Conservation (phyloP, 2,329 filamentous ascomycete species). For the Albophoma yamanashiensis region DNA sequence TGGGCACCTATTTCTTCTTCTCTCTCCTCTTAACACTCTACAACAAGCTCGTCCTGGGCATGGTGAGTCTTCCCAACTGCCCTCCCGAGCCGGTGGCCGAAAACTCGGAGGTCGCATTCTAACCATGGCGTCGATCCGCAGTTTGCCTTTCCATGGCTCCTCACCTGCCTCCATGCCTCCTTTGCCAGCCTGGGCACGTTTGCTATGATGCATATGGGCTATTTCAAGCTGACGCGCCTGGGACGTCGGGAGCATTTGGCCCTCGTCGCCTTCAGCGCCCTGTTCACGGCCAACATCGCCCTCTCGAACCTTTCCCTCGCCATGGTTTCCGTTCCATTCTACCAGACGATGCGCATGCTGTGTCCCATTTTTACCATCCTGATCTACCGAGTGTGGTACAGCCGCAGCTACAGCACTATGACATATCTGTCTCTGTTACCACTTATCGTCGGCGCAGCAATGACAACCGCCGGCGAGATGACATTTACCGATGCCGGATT, state of each 20-base stretch:
- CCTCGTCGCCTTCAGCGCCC: conserved; percentile 46
- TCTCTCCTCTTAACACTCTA: conserved; percentile 41
- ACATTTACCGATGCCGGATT: conserved; percentile 49
- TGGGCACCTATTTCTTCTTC: conserved; percentile 41
- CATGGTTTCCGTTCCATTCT: conserved; percentile 55
- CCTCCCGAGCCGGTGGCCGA: not conserved
- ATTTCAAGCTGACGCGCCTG: conserved; percentile 41
- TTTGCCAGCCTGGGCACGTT: conserved; percentile 47
- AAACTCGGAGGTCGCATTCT: not conserved
- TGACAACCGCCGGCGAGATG: conserved; percentile 53
- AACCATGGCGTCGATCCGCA: conserved; percentile 12
- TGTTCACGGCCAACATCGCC: conserved; percentile 54
- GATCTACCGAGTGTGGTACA: conserved; percentile 47
- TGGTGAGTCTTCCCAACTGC: conserved; percentile 22
- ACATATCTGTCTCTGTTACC: conserved; percentile 51
- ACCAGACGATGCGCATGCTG: conserved; percentile 53
- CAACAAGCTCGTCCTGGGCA: conserved; percentile 46
- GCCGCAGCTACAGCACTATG: conserved; percentile 40
- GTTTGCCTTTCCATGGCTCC: conserved; percentile 50
- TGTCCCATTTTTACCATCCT: conserved; percentile 51
- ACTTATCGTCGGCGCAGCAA: conserved; percentile 46
- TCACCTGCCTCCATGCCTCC: conserved; percentile 48
- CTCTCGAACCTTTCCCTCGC: conserved; percentile 52
- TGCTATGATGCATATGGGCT: conserved; percentile 37
- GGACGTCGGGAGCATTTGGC: conserved; percentile 40